Evolutionary conservation across 805 yeast species (phyloP), one percentile per base, ranked within the genome.

Genomic region (Wickerhamomyces rabaulensis): DNA sequence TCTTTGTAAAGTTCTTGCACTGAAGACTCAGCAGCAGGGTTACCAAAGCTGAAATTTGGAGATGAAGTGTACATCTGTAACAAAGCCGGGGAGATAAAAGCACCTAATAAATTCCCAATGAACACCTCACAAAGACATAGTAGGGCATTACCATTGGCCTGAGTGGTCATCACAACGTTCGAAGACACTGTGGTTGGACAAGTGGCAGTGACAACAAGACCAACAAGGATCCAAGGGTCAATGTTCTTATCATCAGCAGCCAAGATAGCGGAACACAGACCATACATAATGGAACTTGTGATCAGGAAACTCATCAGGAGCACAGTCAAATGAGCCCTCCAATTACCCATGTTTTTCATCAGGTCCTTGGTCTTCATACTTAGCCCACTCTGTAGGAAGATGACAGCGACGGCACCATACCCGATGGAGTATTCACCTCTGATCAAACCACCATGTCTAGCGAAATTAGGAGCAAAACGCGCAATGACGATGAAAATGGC

Each of bases 141-240:
- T 16, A 84, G 66, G 53, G 80, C 91, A 64, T 89, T 87, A 9
- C 96, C 97, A 53, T 84, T 81, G 0, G 97, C 96, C 48, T 77
- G 77, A 44, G 81, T 75, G 6, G 97, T 90, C 96, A 90, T 90
- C 25, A 90, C 91, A 25, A 90, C 96, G 61, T 90, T 90, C 2
- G 96, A 88, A 0, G 91, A 80, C 17, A 90, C 95, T 0, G 97
- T 90, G 9, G 97, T 90, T 25, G 97, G 97, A 63, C 95, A 87
- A 12, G 92, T 78, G 26, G 87, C 87, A 2, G 96, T 86, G 40
- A 88, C 84, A 17, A 90, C 78, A 48, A 90, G 65, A 1, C 97
- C 97, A 13, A 85, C 85, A 20, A 90, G 68, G 54, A 88, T 75
- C 88, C 94, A 88, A 29, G 77, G 73, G 54, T 82, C 83, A 33